A percentile compares a stretch with the other conserved stretches of the same genome.
phyloP scores from a whole-genome alignment of 345 rosid genomes.

The Arabis alpina region DNA sequence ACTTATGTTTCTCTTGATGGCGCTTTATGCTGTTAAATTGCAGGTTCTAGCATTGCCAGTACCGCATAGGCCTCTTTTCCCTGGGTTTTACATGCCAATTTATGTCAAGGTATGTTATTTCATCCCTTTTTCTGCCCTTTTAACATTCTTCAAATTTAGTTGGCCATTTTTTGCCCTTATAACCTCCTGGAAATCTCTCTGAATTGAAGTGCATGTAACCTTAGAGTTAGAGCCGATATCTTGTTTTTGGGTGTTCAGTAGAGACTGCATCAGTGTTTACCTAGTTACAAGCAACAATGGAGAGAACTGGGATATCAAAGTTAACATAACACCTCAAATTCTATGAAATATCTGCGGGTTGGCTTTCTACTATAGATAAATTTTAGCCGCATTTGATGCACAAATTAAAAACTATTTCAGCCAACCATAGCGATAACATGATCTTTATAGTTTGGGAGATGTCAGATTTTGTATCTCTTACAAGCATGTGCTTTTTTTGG shows the following conservation, averaged over 20 bases:
- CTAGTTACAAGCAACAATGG: constrained; percentile 11
- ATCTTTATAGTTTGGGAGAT: constrained; percentile 10
- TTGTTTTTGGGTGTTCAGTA: not conserved
- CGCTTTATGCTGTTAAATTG: constrained; percentile 27
- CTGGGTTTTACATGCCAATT: constrained; percentile 98
- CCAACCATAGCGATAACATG: not conserved
- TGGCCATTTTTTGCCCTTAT: constrained; percentile 1
- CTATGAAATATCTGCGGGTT: constrained; percentile 10
- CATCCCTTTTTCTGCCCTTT: not conserved
- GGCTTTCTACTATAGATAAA: not conserved
- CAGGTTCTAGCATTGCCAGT: constrained; percentile 96
- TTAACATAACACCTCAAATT: constrained; percentile 11
- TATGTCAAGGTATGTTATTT: constrained; percentile 77
- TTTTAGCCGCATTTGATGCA: constrained; percentile 17
- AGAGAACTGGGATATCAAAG: constrained; percentile 3
- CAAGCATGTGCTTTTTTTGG: constrained; percentile 21
- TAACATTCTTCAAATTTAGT: not conserved
- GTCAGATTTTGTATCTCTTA: constrained; percentile 12
- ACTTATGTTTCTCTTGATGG: constrained; percentile 5
- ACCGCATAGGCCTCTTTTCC: constrained; percentile 92
- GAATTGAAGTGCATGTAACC: not conserved
- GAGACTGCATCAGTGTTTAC: not conserved
- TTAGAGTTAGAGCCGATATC: constrained; percentile 5
- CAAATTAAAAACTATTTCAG: not conserved
- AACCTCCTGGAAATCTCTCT: constrained; percentile 1